Base-by-base conservation (phyloP, 176 grass and related monocot species). In the Cymbopogon citratus region DNA sequence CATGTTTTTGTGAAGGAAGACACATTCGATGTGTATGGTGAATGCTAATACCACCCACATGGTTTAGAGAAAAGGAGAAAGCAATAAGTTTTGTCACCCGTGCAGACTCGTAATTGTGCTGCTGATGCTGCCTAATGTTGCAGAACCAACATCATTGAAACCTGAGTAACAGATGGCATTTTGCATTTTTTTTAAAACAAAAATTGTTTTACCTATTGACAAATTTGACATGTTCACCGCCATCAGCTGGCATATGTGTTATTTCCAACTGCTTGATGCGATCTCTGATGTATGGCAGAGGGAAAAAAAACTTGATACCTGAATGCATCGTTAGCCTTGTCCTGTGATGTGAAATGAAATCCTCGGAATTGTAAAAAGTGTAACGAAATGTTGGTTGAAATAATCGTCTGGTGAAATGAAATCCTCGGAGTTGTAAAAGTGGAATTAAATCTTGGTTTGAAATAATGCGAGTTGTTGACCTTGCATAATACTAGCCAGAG, bases 71-170 rank as follows among this genome's bases (percentile, higher is more conserved):
- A 28, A 61, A 81, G 21, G 78, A 15, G 27, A 36, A 2, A 73
- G 40, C 1, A 86, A 67, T 84, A 80, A 40, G 35, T 59, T 81
- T 73, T 85, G 46, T 73, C 5, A 27, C 7, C 36, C 26, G 36
- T n/a, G 36, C 23, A 39, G 72, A 77, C 28, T 2, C 79, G 45
- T 74, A 73, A 78, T 74, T 67, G 59, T 66, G 66, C 21, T 44
- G 68, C 11, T n/a, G 24, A 8, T 54, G 15, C 51, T 11, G 33
- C 46, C 70, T 19, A 31, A 49, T 34, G 71, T 3, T 3, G 71
- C 45, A 9, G 45, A 29, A 35, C 13, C 62, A 68, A 23, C 71
- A 51, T 62, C 36, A 35, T 12, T 25, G 27, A 59, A 40, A 73
- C 52, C 13, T 21, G 28, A 44, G 84, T 41, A 45, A 65, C 69